phyloP scores from a whole-genome alignment of 805 yeast species.

The Yamadazyma laniorum region DNA sequence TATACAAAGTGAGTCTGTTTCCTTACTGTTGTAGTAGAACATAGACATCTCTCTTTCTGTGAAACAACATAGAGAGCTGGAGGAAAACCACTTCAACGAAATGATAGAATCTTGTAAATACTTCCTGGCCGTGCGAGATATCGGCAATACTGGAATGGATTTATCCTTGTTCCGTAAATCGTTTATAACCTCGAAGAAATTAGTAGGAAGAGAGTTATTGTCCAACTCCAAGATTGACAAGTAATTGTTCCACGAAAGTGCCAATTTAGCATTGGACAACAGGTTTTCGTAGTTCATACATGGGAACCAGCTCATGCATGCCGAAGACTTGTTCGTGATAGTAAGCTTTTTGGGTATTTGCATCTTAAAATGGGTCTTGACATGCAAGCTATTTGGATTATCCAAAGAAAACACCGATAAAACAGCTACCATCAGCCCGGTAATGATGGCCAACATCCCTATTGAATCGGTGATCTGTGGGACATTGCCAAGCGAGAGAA shows the following conservation, averaged over 20 bases:
- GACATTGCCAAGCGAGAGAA: slow-evolving; percentile 61
- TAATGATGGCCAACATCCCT: slow-evolving; percentile 61
- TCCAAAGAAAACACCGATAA: slow-evolving; percentile 52
- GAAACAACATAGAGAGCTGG: slow-evolving; percentile 24
- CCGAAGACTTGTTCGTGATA: background rate
- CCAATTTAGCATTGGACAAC: slow-evolving; percentile 45
- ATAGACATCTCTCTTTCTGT: background rate
- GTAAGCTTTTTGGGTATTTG: slow-evolving; percentile 19
- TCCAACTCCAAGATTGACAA: slow-evolving; percentile 54
- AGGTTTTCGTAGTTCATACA: slow-evolving; percentile 28
- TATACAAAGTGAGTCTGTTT: background rate
- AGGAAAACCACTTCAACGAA: slow-evolving; percentile 52
- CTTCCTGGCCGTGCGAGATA: slow-evolving; percentile 6
- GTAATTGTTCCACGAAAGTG: slow-evolving; percentile 66
- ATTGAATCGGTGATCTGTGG: slow-evolving; percentile 53
- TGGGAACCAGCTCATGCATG: slow-evolving; percentile 64
- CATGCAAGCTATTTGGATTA: slow-evolving; percentile 21
- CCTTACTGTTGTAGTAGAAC: slow-evolving; percentile 1
- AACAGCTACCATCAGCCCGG: slow-evolving; percentile 48
- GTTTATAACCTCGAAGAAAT: slow-evolving; percentile 23
- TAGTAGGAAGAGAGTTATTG: slow-evolving; percentile 32
- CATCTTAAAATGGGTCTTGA: slow-evolving; percentile 52
- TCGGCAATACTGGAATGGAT: slow-evolving; percentile 28
- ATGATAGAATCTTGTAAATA: background rate
- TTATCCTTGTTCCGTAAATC: slow-evolving; percentile 40